A percentile compares a stretch with the other conserved stretches of the same genome.
Conservation (phyloP, 1,284 basidiomycete genomes). For the Austroboletus niveus region DNA sequence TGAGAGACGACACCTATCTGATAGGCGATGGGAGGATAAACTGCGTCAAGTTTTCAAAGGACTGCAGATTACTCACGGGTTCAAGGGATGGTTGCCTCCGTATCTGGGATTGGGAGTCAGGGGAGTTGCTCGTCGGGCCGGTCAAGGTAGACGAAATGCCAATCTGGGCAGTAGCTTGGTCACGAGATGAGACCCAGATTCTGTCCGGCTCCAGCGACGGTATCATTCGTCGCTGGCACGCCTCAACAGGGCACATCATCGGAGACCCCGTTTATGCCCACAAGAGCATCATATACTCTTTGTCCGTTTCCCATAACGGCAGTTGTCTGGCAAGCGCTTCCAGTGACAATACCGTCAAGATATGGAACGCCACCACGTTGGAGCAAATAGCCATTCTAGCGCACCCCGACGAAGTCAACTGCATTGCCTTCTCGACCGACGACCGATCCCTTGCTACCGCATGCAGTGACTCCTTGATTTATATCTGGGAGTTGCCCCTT, state of each 20-base stretch:
- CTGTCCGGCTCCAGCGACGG: conserved; percentile 27
- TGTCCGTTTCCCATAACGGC: conserved; percentile 28
- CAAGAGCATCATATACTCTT: conserved; percentile 26
- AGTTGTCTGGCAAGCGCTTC: conserved; percentile 30
- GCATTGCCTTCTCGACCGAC: conserved; percentile 25
- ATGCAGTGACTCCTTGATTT: conserved; percentile 24
- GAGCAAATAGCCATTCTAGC: conserved; percentile 22
- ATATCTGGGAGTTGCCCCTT: conserved; percentile 29
- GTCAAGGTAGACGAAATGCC: conserved; percentile 21
- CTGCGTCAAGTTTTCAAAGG: conserved; percentile 30
- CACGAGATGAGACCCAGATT: conserved; percentile 28
- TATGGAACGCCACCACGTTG: conserved; percentile 31
- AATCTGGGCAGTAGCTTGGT: conserved; percentile 32
- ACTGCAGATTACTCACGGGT: conserved; percentile 27
- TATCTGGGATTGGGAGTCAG: conserved; percentile 29
- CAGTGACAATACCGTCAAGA: conserved; percentile 28
- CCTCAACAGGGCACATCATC: conserved; percentile 17
- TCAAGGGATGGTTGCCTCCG: conserved; percentile 30
- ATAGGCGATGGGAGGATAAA: conserved; percentile 27
- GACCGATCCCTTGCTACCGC: conserved; percentile 28
- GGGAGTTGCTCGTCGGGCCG: conserved; percentile 24
- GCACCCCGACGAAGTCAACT: conserved; percentile 26
- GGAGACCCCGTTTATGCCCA: conserved; percentile 27
- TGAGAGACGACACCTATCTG: conserved; percentile 23
- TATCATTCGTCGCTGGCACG: conserved; percentile 26